Base-by-base conservation (phyloP, 495 filamentous ascomycete species). In the Bacidia rubella region DNA sequence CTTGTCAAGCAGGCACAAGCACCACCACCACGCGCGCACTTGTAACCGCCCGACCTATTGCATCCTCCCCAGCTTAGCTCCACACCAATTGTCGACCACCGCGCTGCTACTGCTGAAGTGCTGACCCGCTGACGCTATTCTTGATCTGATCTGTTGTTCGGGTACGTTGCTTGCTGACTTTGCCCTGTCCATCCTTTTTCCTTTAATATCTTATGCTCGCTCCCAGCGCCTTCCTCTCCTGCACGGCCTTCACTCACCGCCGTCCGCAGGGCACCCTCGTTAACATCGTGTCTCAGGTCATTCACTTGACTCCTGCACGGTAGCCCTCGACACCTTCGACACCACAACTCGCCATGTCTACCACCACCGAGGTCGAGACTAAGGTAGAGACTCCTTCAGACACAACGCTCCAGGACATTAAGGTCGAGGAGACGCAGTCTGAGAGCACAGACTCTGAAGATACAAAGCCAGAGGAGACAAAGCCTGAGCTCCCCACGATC, bases 21-120 rank as follows among this genome's bases (percentile, higher is more conserved):
- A 19, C n/a, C 22, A 43, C 49, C 22, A 21, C 49, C 19, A 44
- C 41, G 41, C 41, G 41, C 41, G 41, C 41, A 50, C 17, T 49
- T 59, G 40, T 61, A 61, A 57, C 59, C 59, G 59, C 59, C 58
- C 59, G 54, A 39, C 48, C 51, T 59, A 52, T 51, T 38, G 20
- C 22, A 40, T 40, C 47, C 41, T 35, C 27, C 50, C 19, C 26
- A 19, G 21, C 22, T n/a, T 32, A 50, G 26, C 41, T 22, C 17
- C 29, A 50, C 47, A 38, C 32, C 47, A 27, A 35, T 10, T 49
- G 26, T 50, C 26, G 0, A 15, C 19, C 47, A 21, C 47, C 27
- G 11, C 25, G 12, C 26, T 29, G 47, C 47, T 38, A 38, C 47
- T 29, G 25, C 47, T 50, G 47, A 50, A 19, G 29, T 35, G 29